Base-by-base conservation (phyloP, 179 eudicot genomes). In the Heliamphora ciliata region DNA sequence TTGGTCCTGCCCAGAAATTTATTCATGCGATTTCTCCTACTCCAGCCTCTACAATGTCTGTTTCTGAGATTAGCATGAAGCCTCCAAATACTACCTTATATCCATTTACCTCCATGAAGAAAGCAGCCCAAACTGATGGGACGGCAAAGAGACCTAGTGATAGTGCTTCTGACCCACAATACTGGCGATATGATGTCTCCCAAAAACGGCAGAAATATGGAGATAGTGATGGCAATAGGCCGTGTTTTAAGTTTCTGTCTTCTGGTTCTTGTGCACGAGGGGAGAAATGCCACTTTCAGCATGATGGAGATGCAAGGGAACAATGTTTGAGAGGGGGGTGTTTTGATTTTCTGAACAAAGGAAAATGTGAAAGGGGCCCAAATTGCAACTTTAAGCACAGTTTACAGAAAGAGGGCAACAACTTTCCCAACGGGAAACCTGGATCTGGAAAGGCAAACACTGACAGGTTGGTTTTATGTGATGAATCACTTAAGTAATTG, bases 1-100 rank as follows among this genome's bases (percentile, higher is more conserved):
- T 15, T 82, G 79, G 59, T 80, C 47, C 11, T 79, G 77, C 73
- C 79, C 97, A 95, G 98, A 96, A 94, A 89, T 96, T 94, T 84
- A 85, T 96, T 75, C 99, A 96, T 89, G 99, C 99, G 51, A 88
- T 96, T 84, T 96, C 99, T 85, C 99, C 98, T 58, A 92, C 93
- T 83, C 98, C 98, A 79, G 93, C 97, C 55, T 94, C 97, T 55
- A 87, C 88, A 52, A 96, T 96, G 99, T 86, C 96, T 63, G 86
- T 90, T 67, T 76, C 89, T 74, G 98, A 96, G 85, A 83, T 93
- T 77, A 77, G 89, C 68, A 75, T 72, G 68, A 96, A 90, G 87
- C 93, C 99, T 65, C 86, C 93, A 77, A 94, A 93, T 82, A 88
- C 95, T 47, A 93, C 98, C n/a, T 76, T 78, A 48, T 93, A 87